Evolutionary conservation across 257 asterid species (phyloP).

Genomic region (Nicotiana undulata): DNA sequence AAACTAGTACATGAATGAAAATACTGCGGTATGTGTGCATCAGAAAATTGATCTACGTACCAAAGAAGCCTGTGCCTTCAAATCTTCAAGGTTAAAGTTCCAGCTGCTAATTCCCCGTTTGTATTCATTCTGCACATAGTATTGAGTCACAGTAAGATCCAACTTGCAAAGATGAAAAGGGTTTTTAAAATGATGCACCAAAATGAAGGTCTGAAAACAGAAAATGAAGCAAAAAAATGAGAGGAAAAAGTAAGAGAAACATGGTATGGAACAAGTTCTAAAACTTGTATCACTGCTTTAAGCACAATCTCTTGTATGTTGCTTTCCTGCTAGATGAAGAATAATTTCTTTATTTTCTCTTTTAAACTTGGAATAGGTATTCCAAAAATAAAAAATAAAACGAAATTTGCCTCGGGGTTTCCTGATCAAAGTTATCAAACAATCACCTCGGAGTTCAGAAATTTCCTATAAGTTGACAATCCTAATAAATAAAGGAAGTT

Average conservation of each 20-base stretch:
- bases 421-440: not conserved
- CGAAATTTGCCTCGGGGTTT: not conserved
- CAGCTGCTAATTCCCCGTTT: conserved; percentile 67
- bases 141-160: conserved; percentile 1
- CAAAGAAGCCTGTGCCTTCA: conserved; percentile 64
- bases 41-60: conserved; percentile 17
- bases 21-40: not conserved
- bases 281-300: not conserved
- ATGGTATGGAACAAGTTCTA: not conserved
- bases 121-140: conserved; percentile 49
- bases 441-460: conserved; percentile 2
- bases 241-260: not conserved
- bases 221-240: not conserved
- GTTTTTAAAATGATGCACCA: not conserved
- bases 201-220: not conserved
- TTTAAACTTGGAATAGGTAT: not conserved
- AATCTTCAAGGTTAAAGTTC: conserved; percentile 61
- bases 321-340: not conserved
- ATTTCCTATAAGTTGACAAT: not conserved
- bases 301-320: not conserved
- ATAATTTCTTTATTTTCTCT: not conserved
- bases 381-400: not conserved
- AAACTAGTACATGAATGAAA: not conserved
- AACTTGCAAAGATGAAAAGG: not conserved
- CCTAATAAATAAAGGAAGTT: not conserved